A percentile compares a stretch with the other conserved stretches of the same genome.
phyloP scores from a whole-genome alignment of 495 filamentous ascomycete species.

The Daldinia bambusicola region DNA sequence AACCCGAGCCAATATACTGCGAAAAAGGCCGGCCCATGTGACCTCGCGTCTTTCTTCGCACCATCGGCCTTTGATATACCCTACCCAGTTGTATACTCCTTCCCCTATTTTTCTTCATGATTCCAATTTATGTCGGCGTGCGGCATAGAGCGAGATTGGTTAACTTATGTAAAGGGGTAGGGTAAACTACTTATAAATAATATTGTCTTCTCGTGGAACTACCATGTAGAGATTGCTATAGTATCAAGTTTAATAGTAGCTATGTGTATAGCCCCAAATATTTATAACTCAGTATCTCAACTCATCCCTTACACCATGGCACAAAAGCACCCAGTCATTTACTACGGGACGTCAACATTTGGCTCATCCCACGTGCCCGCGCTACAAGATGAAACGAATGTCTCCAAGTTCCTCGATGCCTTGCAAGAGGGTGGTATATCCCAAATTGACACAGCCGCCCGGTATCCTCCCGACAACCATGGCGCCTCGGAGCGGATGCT shows the following conservation, averaged over 20 bases:
- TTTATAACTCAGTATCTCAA: background rate
- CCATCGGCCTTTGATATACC: background rate
- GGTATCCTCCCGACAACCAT: conserved; percentile 31
- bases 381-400: background rate
- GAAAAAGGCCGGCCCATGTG: background rate
- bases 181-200: background rate
- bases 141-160: background rate
- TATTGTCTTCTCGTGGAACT: background rate
- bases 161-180: background rate
- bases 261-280: background rate
- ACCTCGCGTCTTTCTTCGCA: conserved; percentile 3
- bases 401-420: background rate
- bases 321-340: background rate
- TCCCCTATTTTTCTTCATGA: background rate
- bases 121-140: background rate
- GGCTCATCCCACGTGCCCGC: conserved; percentile 1
- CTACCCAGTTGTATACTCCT: background rate
- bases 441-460: conserved; percentile 32
- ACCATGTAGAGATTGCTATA: background rate
- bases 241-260: background rate
- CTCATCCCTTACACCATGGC: background rate
- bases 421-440: conserved; percentile 16
- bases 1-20: background rate
- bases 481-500: conserved; percentile 41
- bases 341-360: background rate